Evolutionary conservation across 2,329 filamentous ascomycete genomes (phyloP).

Genomic region (Alternaria rosae): DNA sequence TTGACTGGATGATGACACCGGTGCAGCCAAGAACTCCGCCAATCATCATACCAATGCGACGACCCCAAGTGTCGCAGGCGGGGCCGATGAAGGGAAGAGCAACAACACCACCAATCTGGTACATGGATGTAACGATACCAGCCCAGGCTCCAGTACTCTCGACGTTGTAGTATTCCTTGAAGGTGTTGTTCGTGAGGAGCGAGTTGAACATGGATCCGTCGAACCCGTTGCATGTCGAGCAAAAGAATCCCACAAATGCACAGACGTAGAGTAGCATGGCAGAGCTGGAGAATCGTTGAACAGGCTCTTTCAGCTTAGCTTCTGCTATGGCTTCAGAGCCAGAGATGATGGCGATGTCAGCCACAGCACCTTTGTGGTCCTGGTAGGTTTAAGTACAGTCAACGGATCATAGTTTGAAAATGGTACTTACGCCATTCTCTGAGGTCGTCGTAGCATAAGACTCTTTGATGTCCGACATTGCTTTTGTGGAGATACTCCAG

Average conservation of each 20-base stretch:
- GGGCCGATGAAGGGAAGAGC: conserved; percentile 58
- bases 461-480: conserved; percentile 27
- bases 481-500: conserved; percentile 11
- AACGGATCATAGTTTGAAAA: background rate
- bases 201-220: conserved; percentile 65
- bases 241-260: conserved; percentile 49
- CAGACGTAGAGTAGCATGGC: conserved; percentile 35
- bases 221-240: conserved; percentile 65
- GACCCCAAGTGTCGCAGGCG: conserved; percentile 54
- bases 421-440: conserved; percentile 23
- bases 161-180: conserved; percentile 54
- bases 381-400: conserved; percentile 7
- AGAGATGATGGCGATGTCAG: conserved; percentile 56
- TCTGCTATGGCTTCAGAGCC: conserved; percentile 64
- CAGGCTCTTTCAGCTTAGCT: conserved; percentile 63
- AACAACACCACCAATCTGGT: conserved; percentile 57
- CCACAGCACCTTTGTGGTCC: conserved; percentile 24
- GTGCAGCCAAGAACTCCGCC: conserved; percentile 59
- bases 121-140: conserved; percentile 56
- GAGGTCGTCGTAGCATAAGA: conserved; percentile 18
- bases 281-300: conserved; percentile 28
- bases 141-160: conserved; percentile 54
- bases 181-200: conserved; percentile 55
- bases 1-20: conserved; percentile 58
- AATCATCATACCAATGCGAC: conserved; percentile 58